Evolutionary conservation across 306 rosid species (phyloP).

Genomic region (Medicago lupulina): DNA sequence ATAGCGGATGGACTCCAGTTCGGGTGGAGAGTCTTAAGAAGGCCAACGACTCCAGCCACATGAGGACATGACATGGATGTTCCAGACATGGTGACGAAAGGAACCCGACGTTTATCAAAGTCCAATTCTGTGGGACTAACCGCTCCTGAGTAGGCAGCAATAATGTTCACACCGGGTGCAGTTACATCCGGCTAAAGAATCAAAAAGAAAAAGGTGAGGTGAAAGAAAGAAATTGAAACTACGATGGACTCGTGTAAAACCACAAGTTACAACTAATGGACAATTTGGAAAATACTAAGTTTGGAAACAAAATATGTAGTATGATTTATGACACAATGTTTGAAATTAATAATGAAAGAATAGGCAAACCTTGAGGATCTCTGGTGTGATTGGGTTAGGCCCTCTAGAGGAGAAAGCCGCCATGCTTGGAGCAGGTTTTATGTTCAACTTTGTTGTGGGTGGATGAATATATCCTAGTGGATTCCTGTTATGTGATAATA

Average conservation of each 20-base stretch:
- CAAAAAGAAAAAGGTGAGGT: neutral
- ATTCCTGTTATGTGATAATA: conserved; percentile 45
- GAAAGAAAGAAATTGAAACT: neutral
- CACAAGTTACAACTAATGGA: conserved; percentile 8
- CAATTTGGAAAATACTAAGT: neutral
- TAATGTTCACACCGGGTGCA: conserved; percentile 73
- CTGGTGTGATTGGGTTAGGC: conserved; percentile 62
- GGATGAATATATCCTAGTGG: conserved; percentile 63
- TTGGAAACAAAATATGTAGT: neutral
- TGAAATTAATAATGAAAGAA: neutral
- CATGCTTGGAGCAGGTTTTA: conserved; percentile 70
- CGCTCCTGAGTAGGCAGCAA: conserved; percentile 63
- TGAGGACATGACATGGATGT: conserved; percentile 92
- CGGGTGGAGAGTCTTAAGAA: conserved; percentile 65
- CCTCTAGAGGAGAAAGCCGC: conserved; percentile 81
- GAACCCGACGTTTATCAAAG: conserved; percentile 55
- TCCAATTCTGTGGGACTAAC: conserved; percentile 50
- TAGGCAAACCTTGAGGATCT: conserved; percentile 46
- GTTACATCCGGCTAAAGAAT: conserved; percentile 74
- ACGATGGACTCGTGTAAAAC: neutral
- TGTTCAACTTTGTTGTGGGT: conserved; percentile 42
- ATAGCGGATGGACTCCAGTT: conserved; percentile 72
- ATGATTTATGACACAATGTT: neutral
- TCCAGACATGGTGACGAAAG: conserved; percentile 65
- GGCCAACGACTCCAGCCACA: conserved; percentile 75